Evolutionary conservation across 2,329 filamentous ascomycete species (phyloP), one percentile per base, ranked within the genome.

Genomic region (Botryotinia convoluta): DNA sequence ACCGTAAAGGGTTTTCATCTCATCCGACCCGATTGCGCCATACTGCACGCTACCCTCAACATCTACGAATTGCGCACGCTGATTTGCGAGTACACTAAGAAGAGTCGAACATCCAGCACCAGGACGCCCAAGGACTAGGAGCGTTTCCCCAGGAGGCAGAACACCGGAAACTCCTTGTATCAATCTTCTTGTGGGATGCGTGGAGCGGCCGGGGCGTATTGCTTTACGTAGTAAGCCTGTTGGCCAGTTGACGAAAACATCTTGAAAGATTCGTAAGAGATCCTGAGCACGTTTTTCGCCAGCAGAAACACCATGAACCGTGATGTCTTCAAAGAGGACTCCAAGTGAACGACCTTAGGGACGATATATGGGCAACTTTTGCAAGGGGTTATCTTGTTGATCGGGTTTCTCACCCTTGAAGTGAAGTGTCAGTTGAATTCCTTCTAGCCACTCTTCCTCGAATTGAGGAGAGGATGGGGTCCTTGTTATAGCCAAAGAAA

Each of bases 81-180:
- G 86, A 78, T 93, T 93, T 68, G 90, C 86, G 7, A 94, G 84
- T 77, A 92, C 84, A 77, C 92, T 93, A 65, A 94, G 84, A n/a
- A 94, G 84, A 0, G 91, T 91, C 0, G 91, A 92, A 80, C 92
- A 94, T 42, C 91, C 91, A 5, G 89, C 86, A 0, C 91, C 91
- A 0, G 91, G 91, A 0, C 90, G 85, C 2, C 91, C 91, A 0
- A 93, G 84, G 0, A 93, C 90, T 0, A 93, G 83, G 2, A 92
- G 82, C 90, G 92, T 92, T 81, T 93, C 90, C n/a, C 91, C 92
- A 0, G 91, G 91, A 29, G 62, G n/a, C n/a, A 22, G 6, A 29
- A 45, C 62, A 29, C 39, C 39, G 29, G 39, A 45, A 32, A 32
- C 39, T 22, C 29, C 44, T 45, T 35, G 39, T 29, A 22, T 64